Base-by-base conservation (phyloP, 768 basidiomycete genomes). In the Boletus sp. region DNA sequence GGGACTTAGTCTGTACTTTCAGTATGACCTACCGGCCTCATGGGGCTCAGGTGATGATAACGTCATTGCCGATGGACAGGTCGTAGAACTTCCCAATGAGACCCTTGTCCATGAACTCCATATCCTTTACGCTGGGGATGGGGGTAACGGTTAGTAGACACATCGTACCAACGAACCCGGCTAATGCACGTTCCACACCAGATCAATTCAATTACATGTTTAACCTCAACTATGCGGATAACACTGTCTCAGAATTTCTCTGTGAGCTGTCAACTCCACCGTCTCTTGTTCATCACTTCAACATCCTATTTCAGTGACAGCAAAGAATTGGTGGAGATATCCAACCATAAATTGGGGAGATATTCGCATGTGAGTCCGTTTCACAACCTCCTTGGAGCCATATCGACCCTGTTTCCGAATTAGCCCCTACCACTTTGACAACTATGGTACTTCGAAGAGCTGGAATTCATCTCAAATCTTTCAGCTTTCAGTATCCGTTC, bases 11-110 rank as follows among this genome's bases (percentile, higher is more conserved):
- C 5, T 33, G 5, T 32, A 24, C 12, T 7, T n/a, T n/a, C 45
- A 81, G 78, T 82, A 80, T 51, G 71, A 73, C 39, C 65, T 81
- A 18, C 80, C 80, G 17, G 46, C 62, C 8, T 50, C 62, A 1
- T 80, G 80, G 78, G 78, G 78, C n/a, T 39, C 45, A 11, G 62
- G 55, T 8, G 41, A 68, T 17, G 81, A 83, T 58, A 83, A 83
- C 54, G 67, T 80, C 28, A 63, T 82, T 30, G 72, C 78, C 15
- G 57, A 74, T 7, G 73, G 74, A 2, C 82, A 83, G 55, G 64
- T 75, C 5, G 49, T 83, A 12, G 56, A 67, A 7, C 65, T 78
- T 18, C 52, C 64, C 8, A 50, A 65, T 0, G 64, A 70, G n/a
- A 74, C 72, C 0, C 73, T 66, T 56, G 70, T 75, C 1, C 82